phyloP scores from a whole-genome alignment of 1,284 basidiomycete species.

The Blastosporella zonata region DNA sequence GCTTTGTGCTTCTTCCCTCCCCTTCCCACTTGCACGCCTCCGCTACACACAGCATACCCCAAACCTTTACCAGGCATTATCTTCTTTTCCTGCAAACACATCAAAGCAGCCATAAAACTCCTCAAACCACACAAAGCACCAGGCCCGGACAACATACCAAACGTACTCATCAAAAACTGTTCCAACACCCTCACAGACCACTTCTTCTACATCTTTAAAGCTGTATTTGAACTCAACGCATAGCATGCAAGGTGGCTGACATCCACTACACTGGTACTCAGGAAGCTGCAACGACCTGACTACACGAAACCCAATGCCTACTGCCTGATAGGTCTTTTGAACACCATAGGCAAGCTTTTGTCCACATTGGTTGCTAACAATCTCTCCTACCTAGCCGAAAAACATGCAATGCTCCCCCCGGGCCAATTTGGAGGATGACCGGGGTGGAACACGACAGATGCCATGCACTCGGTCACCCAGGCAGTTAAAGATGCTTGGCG shows the following conservation, averaged over 20 bases:
- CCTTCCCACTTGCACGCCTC: neutral
- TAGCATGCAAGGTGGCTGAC: conserved; percentile 20
- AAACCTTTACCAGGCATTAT: neutral
- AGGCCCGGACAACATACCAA: conserved; percentile 30
- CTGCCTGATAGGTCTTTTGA: conserved; percentile 26
- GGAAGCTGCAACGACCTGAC: conserved; percentile 24
- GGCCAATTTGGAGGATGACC: conserved; percentile 23
- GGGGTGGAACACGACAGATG: conserved; percentile 4
- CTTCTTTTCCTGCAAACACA: neutral
- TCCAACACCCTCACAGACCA: conserved; percentile 17
- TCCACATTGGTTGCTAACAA: conserved; percentile 22
- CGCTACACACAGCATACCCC: neutral
- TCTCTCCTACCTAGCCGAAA: conserved; percentile 20
- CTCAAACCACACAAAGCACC: conserved; percentile 30
- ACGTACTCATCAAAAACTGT: conserved; percentile 26
- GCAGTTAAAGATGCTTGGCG: neutral
- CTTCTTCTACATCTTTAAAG: conserved; percentile 25
- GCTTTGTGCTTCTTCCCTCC: conserved; percentile 11
- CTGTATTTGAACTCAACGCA: conserved; percentile 17
- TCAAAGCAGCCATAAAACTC: neutral
- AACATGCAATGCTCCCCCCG: conserved; percentile 19
- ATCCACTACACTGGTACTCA: conserved; percentile 17
- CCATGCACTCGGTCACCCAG: neutral
- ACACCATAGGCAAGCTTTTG: conserved; percentile 25
- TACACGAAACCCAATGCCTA: conserved; percentile 26